Percentiles rank a stretch among this genome's conserved stretches.
Conservation (phyloP, 2,329 filamentous ascomycete species). For the Penicillium sp. region DNA sequence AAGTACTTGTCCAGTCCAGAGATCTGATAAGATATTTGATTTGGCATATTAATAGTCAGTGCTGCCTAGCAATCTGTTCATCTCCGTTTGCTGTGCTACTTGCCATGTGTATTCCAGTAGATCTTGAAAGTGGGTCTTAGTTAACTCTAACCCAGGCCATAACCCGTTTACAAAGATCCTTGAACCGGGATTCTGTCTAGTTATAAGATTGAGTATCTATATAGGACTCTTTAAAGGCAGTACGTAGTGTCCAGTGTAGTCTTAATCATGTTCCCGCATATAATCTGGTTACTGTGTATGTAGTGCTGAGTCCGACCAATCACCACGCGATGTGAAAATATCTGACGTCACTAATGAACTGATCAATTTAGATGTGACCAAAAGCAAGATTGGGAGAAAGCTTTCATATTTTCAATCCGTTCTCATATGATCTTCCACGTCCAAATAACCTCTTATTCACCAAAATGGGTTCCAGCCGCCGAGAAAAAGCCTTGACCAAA, state of each 20-base stretch:
- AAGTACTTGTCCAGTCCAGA: too few relatives aligned
- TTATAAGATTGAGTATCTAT: too few relatives aligned
- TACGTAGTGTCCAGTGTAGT: too few relatives aligned
- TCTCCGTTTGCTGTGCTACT: too few relatives aligned
- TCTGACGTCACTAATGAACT: slow-evolving; percentile 14
- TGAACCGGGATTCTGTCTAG: too few relatives aligned
- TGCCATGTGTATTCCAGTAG: too few relatives aligned
- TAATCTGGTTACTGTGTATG: background rate
- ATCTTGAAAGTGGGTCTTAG: too few relatives aligned
- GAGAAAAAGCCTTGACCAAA: slow-evolving; percentile 25
- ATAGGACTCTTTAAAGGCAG: too few relatives aligned
- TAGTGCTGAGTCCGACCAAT: background rate
- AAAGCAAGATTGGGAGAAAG: slow-evolving; percentile 5
- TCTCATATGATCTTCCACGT: background rate
- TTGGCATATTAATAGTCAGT: too few relatives aligned
- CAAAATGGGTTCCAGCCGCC: slow-evolving; percentile 14
- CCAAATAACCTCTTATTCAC: background rate
- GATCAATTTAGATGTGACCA: background rate
- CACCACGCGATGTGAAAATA: background rate
- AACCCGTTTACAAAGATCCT: too few relatives aligned
- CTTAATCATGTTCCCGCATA: too few relatives aligned
- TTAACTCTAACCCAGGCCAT: background rate
- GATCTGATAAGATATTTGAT: background rate
- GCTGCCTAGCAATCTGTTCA: too few relatives aligned
- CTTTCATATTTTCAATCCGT: background rate